Base-by-base conservation (phyloP, 2,329 filamentous ascomycete genomes). In the Ascochyta fabae region DNA sequence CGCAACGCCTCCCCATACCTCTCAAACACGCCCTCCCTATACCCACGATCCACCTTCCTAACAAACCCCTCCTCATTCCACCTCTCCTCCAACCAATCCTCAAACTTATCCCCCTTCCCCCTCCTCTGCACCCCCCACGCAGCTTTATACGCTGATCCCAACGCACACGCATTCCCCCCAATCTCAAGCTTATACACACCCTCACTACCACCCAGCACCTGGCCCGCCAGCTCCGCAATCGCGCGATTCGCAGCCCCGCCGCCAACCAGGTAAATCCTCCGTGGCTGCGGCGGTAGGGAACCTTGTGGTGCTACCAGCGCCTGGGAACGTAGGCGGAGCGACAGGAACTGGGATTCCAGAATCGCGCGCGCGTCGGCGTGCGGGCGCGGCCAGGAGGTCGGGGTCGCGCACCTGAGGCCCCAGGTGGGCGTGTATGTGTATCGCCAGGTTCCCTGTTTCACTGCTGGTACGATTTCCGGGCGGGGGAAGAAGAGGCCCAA, bases 101-200 rank as follows among this genome's bases (percentile, higher is more conserved):
- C 95, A 78, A 98, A 98, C 4, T 84, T 91, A 83, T 96, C 88
- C 2, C 78, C 68, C 1, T 67, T 75, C 0, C 66, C 74, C 23
- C 76, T 75, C 43, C 90, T 80, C 80, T 95, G 92, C 51, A 92
- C 81, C 1, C 90, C 92, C 95, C 95, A 99, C 0, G 96, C 88
- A 13, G 95, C 94, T 79, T 98, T 98, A 78, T 98, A 97, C 24
- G 94, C 94, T 6, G 92, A 92, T 13, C 95, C 95, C 13, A 98
- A 79, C 10, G 94, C 95, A 77, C 95, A 99, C 3, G 95, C 94
- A 78, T 96, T 97, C 24, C 93, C 92, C 24, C 95, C 94, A 5
- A 98, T 92, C 71, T 98, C 93, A 13, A 99, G 86, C 77, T 89
- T 90, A 79, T 92, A 99, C 24, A 98, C 91, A 23, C 95, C 95